Percentiles rank a stretch among this genome's conserved stretches.
These are phyloP conservation scores for Albifimbria verrucaria DNA, from an alignment of 2,329 filamentous ascomycete genomes.

Conservation along the genomic window DNA sequence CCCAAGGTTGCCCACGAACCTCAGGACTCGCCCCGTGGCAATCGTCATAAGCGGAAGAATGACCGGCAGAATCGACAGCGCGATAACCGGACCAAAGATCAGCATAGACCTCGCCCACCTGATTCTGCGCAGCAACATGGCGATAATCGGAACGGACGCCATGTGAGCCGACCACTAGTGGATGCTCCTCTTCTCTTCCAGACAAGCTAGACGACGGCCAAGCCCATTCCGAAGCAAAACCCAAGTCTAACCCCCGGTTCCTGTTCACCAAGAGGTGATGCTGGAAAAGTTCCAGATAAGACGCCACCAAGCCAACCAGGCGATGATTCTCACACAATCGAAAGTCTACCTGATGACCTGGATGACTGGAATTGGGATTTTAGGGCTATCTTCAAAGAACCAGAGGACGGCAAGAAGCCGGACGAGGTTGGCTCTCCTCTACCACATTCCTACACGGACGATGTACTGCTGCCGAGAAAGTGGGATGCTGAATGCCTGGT, in stretches of 20 bases:
- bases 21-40: slow-evolving; percentile 22
- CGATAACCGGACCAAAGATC: slow-evolving; percentile 24
- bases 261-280: no score
- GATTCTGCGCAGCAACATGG: background rate
- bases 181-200: background rate
- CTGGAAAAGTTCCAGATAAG: no score
- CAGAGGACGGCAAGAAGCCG: slow-evolving; percentile 29
- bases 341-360: slow-evolving; percentile 9
- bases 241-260: no score
- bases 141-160: background rate
- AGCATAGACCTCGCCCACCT: slow-evolving; percentile 1
- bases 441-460: slow-evolving; percentile 37
- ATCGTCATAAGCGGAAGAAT: slow-evolving; percentile 25
- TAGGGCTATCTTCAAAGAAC: slow-evolving; percentile 33
- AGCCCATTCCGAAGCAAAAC: slow-evolving; percentile 5
- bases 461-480: slow-evolving; percentile 42
- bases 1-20: slow-evolving; percentile 23
- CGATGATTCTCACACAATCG: no score
- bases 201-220: slow-evolving; percentile 23
- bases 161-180: background rate
- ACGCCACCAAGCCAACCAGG: no score
- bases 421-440: slow-evolving; percentile 47
- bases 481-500: slow-evolving; percentile 40
- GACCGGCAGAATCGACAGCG: slow-evolving; percentile 28
- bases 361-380: slow-evolving; percentile 37